These are phyloP conservation scores for Globisporangium okanoganense DNA, from an alignment of 352 stramenopile species.

Conservation along the genomic window DNA sequence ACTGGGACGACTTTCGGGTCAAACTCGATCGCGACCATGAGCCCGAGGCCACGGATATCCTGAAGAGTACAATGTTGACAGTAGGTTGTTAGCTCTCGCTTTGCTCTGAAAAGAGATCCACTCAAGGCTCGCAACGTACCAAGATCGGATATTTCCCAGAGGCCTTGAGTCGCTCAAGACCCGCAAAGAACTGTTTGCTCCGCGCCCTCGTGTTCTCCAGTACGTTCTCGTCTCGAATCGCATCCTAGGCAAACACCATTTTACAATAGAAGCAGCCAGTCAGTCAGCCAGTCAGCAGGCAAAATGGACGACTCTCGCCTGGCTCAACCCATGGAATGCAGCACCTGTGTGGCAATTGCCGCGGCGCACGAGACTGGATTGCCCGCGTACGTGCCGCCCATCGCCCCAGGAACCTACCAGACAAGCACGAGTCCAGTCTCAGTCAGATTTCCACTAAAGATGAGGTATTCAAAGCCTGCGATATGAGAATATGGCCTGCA, in stretches of 20 bases:
- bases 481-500: not conserved
- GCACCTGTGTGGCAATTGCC: constrained; percentile 70
- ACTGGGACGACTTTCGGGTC: constrained; percentile 35
- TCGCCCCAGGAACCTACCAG: constrained; percentile 69
- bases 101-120: not conserved
- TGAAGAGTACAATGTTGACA: not conserved
- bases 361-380: constrained; percentile 91
- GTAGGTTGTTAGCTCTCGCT: not conserved
- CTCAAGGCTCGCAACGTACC: not conserved
- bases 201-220: constrained; percentile 79
- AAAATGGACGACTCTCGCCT: not conserved
- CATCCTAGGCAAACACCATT: constrained; percentile 38
- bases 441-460: not conserved
- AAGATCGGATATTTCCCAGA: constrained; percentile 72
- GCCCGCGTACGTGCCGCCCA: constrained; percentile 92
- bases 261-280: not conserved
- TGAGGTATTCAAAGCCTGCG: too few relatives aligned
- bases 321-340: not conserved
- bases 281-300: not conserved
- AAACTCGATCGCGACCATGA: constrained; percentile 94
- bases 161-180: constrained; percentile 71
- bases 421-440: not conserved
- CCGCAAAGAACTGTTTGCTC: constrained; percentile 68
- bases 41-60: constrained; percentile 89
- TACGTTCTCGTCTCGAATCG: constrained; percentile 88